A percentile compares a stretch with the other conserved stretches of the same genome.
Conservation (phyloP, 495 filamentous ascomycete species). For the Bryoglossum gracile region DNA sequence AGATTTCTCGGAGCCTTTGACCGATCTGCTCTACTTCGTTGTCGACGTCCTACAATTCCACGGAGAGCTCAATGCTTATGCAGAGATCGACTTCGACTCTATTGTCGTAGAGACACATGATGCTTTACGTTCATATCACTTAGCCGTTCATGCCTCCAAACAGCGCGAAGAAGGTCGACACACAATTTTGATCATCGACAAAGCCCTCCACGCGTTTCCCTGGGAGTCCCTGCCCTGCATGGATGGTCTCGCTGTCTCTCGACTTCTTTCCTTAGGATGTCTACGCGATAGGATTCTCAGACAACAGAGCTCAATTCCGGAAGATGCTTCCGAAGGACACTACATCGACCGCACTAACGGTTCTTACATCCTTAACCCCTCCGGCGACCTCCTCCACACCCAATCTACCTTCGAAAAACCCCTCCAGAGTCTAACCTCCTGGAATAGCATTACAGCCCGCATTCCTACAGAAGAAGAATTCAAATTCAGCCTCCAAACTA, state of each 20-base stretch:
- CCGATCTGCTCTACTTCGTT: slow-evolving; percentile 90
- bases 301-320: slow-evolving; percentile 32
- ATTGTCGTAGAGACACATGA: slow-evolving; percentile 80
- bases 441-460: slow-evolving; percentile 58
- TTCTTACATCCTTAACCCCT: slow-evolving; percentile 82
- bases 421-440: slow-evolving; percentile 46
- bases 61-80: slow-evolving; percentile 92
- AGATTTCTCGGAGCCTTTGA: slow-evolving; percentile 78
- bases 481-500: slow-evolving; percentile 47
- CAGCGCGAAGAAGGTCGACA: slow-evolving; percentile 43
- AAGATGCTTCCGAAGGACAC: slow-evolving; percentile 35
- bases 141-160: slow-evolving; percentile 32
- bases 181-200: slow-evolving; percentile 90
- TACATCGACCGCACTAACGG: slow-evolving; percentile 54
- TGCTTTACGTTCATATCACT: slow-evolving; percentile 71
- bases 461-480: slow-evolving; percentile 75
- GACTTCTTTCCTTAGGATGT: slow-evolving; percentile 75
- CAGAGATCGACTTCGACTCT: slow-evolving; percentile 92
- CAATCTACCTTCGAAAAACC: slow-evolving; percentile 61
- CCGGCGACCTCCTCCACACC: slow-evolving; percentile 72
- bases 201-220: slow-evolving; percentile 78
- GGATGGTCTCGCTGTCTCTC: slow-evolving; percentile 67
- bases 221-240: slow-evolving; percentile 95
- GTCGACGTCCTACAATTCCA: slow-evolving; percentile 96
- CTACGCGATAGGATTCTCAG: slow-evolving; percentile 61